Evolutionary conservation across 768 basidiomycete genomes (phyloP).

Genomic region (Austroboletus festivus): DNA sequence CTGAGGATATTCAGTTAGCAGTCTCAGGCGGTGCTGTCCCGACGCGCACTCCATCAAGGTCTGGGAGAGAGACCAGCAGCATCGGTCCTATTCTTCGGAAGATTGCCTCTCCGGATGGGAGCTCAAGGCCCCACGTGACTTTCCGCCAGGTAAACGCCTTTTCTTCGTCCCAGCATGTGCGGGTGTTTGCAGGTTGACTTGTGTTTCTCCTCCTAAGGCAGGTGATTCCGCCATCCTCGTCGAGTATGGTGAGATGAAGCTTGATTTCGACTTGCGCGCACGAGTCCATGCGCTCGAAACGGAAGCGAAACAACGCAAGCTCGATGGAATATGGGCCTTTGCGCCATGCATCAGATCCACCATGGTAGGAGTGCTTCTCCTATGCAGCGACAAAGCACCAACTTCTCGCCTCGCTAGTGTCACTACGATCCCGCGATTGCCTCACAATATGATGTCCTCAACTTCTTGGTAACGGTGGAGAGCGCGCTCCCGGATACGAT

Average conservation of each 20-base stretch:
- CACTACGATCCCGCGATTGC: constrained; percentile 46
- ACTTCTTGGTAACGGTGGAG: constrained; percentile 38
- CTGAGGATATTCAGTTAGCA: constrained; percentile 21
- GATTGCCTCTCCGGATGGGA: constrained; percentile 1
- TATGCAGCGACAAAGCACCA: neutral
- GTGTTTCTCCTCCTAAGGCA: constrained; percentile 41
- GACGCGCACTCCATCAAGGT: neutral
- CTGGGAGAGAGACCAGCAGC: neutral
- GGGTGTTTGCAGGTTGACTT: neutral
- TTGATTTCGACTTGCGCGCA: constrained; percentile 53
- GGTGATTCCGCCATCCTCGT: constrained; percentile 63
- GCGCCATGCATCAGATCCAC: constrained; percentile 56
- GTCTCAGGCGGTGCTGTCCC: neutral
- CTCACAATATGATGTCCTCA: constrained; percentile 43
- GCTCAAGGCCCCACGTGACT: constrained; percentile 35
- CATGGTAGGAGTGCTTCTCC: constrained; percentile 38
- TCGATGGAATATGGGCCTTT: constrained; percentile 40
- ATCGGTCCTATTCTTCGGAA: constrained; percentile 13
- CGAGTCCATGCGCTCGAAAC: constrained; percentile 56
- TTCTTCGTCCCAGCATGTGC: neutral
- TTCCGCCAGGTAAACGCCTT: constrained; percentile 50
- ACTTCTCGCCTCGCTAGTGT: constrained; percentile 31
- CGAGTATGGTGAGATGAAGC: constrained; percentile 55
- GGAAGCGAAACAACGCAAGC: constrained; percentile 30
- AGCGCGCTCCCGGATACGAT: constrained; percentile 39